Evolutionary conservation across 2,329 filamentous ascomycete genomes (phyloP).

Genomic region (Ceratocystis eucalypticola): DNA sequence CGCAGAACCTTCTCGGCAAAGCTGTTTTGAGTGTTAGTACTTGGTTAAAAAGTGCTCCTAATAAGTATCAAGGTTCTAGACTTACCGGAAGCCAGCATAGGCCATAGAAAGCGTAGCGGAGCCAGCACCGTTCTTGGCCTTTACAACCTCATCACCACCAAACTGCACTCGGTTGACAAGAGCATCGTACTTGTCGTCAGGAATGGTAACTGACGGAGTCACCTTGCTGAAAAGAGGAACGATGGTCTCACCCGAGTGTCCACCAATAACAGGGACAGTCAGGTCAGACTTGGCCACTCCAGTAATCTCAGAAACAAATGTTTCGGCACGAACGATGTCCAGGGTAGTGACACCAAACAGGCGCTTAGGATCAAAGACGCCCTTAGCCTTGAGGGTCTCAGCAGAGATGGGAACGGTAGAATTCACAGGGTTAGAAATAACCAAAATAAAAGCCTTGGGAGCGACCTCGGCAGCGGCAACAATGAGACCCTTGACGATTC

Average conservation of each 20-base stretch:
- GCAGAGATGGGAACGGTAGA: slow-evolving; percentile 95
- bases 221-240: slow-evolving; percentile 93
- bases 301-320: slow-evolving; percentile 76
- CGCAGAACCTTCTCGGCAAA: slow-evolving; percentile 92
- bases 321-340: slow-evolving; percentile 95
- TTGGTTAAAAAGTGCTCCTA: slow-evolving; percentile 25
- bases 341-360: slow-evolving; percentile 98
- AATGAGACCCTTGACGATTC: slow-evolving; percentile 88
- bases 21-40: slow-evolving; percentile 26
- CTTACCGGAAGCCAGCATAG: slow-evolving; percentile 81
- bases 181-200: slow-evolving; percentile 76
- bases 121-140: slow-evolving; percentile 84
- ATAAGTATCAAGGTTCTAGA: background rate
- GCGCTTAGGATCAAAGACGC: slow-evolving; percentile 87
- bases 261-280: slow-evolving; percentile 83
- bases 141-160: slow-evolving; percentile 91
- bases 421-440: slow-evolving; percentile 99
- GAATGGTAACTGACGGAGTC: slow-evolving; percentile 64
- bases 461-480: slow-evolving; percentile 75
- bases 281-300: slow-evolving; percentile 72
- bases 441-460: slow-evolving; percentile 86
- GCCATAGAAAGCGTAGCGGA: slow-evolving; percentile 92
- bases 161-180: slow-evolving; percentile 94
- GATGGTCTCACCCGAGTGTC: slow-evolving; percentile 96
- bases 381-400: slow-evolving; percentile 86